phyloP scores from a whole-genome alignment of 2,329 filamentous ascomycete species.

The Beauveria bassiana region DNA sequence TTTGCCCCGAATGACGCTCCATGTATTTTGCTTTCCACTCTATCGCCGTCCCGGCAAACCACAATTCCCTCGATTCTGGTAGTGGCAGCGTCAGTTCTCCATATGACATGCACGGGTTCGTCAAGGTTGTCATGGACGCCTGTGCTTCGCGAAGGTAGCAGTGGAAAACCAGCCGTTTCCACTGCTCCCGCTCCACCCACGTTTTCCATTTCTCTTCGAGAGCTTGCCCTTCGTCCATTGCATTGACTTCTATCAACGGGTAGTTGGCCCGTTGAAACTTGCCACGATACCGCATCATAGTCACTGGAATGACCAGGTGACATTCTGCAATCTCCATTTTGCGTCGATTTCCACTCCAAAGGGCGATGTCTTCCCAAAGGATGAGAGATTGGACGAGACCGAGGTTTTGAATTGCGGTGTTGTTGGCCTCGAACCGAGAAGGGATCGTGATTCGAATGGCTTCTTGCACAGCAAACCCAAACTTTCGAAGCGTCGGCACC shows the following conservation, averaged over 20 bases:
- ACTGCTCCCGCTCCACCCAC: slow-evolving; percentile 59
- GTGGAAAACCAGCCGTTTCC: slow-evolving; percentile 59
- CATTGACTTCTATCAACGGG: slow-evolving; percentile 39
- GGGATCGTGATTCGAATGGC: slow-evolving; percentile 34
- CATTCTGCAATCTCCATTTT: slow-evolving; percentile 52
- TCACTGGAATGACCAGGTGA: slow-evolving; percentile 37
- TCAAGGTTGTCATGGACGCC: slow-evolving; percentile 58
- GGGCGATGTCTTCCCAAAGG: slow-evolving; percentile 39
- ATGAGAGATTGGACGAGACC: slow-evolving; percentile 43
- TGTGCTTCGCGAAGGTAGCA: slow-evolving; percentile 59
- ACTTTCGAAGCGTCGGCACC: slow-evolving; percentile 49
- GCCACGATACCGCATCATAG: slow-evolving; percentile 48
- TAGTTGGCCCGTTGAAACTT: slow-evolving; percentile 51
- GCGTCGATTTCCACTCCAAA: slow-evolving; percentile 47
- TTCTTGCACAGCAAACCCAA: slow-evolving; percentile 50
- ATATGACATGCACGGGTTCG: slow-evolving; percentile 59
- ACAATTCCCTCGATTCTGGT: slow-evolving; percentile 53
- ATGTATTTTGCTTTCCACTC: slow-evolving; percentile 59
- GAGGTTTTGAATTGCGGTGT: slow-evolving; percentile 36
- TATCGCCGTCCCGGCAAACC: slow-evolving; percentile 54
- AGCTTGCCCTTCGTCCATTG: slow-evolving; percentile 46
- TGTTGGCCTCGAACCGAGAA: slow-evolving; percentile 40
- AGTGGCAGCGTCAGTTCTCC: slow-evolving; percentile 60
- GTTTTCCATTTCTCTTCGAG: slow-evolving; percentile 57
- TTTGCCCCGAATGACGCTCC: slow-evolving; percentile 28